Evolutionary conservation across 495 filamentous ascomycete genomes (phyloP), one percentile per base, ranked within the genome.

Genomic region (Annulohypoxylon maeteangense): DNA sequence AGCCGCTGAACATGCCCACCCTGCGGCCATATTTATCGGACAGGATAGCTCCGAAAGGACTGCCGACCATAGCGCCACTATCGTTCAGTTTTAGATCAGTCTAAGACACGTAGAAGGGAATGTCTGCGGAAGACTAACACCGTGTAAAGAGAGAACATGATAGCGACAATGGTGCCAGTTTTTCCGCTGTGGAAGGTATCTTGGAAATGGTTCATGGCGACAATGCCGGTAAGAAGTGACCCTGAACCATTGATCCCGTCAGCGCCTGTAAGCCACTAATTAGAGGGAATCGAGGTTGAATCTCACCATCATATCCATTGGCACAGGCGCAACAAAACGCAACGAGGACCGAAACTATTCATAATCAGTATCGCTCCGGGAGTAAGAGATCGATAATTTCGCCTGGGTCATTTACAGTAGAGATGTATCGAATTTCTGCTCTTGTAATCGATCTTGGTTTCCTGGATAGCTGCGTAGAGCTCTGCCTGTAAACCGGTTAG

Each of bases 401-500:
- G 6, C 32, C 36, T 29, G 29, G 53, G 53, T 55, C 23, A 78
- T 80, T 68, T 62, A 87, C 85, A 88, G 74, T 87, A 88, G 38
- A 89, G 79, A 6, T 86, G 82, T 20, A 87, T 65, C 10, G 85
- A 86, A 23, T 80, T 78, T 68, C 79, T 85, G 80, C 85, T 87
- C 83, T 85, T 82, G 40, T 77, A 79, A 57, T 85, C 78, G 71
- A 89, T 88, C 44, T 85, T 81, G 31, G 85, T 83, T 70, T 87
- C 85, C 50, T 86, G 76, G 64, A 88, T 81, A 32, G 87, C 86
- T 32, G 87, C 86, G 69, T 77, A 89, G 12, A 89, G 77, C 29
- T 87, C 86, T 77, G 87, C 87, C 86, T 87, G 12, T 45, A 7
- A 27, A 7, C 14, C 47, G 11, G 53, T 78, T 61, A 71, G 59